Evolutionary conservation across 495 filamentous ascomycete species (phyloP).

Genomic region (Tricharina praecox): DNA sequence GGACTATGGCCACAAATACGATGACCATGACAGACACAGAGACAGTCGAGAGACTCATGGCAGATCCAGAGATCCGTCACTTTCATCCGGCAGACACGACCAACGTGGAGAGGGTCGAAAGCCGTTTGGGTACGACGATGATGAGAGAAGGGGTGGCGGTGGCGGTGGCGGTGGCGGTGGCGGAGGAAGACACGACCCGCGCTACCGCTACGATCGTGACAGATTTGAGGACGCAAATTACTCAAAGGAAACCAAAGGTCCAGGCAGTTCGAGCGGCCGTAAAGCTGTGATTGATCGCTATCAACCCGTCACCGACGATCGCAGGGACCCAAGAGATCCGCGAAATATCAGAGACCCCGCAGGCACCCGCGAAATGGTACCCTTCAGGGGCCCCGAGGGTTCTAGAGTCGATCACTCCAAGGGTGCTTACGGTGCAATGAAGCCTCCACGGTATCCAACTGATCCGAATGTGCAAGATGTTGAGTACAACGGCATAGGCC

Average conservation of each 20-base stretch:
- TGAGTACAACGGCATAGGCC: conserved; percentile 2
- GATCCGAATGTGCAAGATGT: conserved; percentile 1
- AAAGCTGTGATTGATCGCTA: neutral
- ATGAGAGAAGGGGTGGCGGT: conserved; percentile 21
- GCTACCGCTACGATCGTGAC: conserved; percentile 16
- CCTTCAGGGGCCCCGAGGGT: conserved; percentile 1
- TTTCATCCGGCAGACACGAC: neutral
- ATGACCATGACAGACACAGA: conserved; percentile 5
- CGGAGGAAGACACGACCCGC: conserved; percentile 12
- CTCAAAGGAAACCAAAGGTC: conserved; percentile 16
- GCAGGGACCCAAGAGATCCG: neutral
- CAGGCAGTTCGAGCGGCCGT: neutral
- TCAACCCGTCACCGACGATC: neutral
- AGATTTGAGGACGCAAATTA: conserved; percentile 20
- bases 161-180: no score
- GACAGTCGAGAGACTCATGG: neutral
- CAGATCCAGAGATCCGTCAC: neutral
- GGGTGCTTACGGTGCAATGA: conserved; percentile 1
- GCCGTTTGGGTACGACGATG: conserved; percentile 18
- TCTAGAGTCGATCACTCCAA: conserved; percentile 4
- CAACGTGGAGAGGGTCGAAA: neutral
- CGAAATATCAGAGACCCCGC: neutral
- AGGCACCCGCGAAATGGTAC: no score
- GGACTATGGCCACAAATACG: conserved; percentile 2
- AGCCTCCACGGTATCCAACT: conserved; percentile 2